phyloP scores from a whole-genome alignment of 768 basidiomycete species.

The Tremella yokohamensis region DNA sequence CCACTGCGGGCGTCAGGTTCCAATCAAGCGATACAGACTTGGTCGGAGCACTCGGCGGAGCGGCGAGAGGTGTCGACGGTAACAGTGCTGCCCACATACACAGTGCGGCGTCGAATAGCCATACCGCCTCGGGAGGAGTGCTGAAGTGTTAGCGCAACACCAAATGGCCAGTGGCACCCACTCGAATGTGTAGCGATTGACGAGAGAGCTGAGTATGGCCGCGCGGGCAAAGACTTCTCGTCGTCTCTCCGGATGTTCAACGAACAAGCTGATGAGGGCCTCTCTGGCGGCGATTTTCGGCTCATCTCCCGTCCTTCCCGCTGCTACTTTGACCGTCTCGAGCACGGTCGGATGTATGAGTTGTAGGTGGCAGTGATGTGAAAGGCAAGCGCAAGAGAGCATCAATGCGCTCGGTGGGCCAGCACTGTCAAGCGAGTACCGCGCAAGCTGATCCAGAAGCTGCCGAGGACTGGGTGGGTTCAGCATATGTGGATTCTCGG shows the following conservation, averaged over 20 bases:
- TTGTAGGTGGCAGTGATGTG: constrained; percentile 20
- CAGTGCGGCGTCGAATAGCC: constrained; percentile 19
- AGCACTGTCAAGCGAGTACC: constrained; percentile 1
- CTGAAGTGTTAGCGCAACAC: constrained; percentile 9
- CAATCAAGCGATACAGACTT: constrained; percentile 1
- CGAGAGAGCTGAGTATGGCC: constrained; percentile 13
- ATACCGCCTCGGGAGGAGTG: constrained; percentile 17
- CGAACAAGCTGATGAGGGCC: background rate
- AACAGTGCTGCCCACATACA: constrained; percentile 16
- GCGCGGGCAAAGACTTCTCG: constrained; percentile 18
- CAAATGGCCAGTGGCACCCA: background rate
- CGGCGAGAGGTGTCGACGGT: background rate
- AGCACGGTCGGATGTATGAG: constrained; percentile 14
- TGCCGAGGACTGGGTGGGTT: constrained; percentile 6
- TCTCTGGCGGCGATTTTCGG: constrained; percentile 1
- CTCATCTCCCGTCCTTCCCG: constrained; percentile 13
- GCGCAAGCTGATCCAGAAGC: constrained; percentile 14
- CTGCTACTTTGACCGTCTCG: constrained; percentile 16
- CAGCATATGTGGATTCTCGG: background rate
- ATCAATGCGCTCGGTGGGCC: constrained; percentile 8
- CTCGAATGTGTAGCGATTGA: constrained; percentile 20
- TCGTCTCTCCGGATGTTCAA: background rate
- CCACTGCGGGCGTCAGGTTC: constrained; percentile 3
- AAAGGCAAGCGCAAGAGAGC: constrained; percentile 12
- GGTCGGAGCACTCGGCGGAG: background rate